Conservation (phyloP, 495 filamentous ascomycete species). For the Aspergillus baeticus region DNA sequence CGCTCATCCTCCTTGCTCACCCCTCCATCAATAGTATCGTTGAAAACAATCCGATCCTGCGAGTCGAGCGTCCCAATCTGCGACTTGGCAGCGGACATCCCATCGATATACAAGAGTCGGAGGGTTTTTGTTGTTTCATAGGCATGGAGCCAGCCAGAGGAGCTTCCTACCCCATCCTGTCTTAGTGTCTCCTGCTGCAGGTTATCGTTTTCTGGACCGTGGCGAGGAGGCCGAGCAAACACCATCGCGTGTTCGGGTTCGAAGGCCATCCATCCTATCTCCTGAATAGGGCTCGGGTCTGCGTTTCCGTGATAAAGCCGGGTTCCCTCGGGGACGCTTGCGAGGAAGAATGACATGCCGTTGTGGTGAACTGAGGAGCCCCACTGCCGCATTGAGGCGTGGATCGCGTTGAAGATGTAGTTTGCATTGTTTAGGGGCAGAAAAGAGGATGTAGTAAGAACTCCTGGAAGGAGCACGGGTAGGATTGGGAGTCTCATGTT, state of each 20-base stretch:
- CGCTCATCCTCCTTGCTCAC: slow-evolving; percentile 32
- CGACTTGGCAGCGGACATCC: slow-evolving; percentile 59
- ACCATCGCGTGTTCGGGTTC: slow-evolving; percentile 65
- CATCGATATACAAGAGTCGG: slow-evolving; percentile 60
- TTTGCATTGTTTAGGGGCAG: slow-evolving; percentile 43
- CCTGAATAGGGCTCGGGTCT: slow-evolving; percentile 34
- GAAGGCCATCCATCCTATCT: slow-evolving; percentile 66
- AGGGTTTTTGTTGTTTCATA: slow-evolving; percentile 40
- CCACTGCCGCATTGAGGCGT: slow-evolving; percentile 67
- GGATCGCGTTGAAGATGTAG: slow-evolving; percentile 67
- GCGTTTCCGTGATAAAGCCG: slow-evolving; percentile 62
- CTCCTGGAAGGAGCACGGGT: too few relatives aligned
- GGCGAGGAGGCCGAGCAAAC: slow-evolving; percentile 38
- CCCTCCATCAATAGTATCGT: slow-evolving; percentile 18
- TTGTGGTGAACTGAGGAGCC: slow-evolving; percentile 68
- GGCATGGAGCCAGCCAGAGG: too few relatives aligned
- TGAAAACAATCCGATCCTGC: slow-evolving; percentile 54
- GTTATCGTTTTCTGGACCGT: too few relatives aligned
- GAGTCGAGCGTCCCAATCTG: slow-evolving; percentile 59
- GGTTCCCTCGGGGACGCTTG: slow-evolving; percentile 53
- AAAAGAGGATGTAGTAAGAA: background rate
- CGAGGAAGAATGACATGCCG: slow-evolving; percentile 64
- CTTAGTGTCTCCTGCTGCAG: too few relatives aligned
- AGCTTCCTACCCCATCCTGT: too few relatives aligned
- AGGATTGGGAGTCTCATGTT: too few relatives aligned